A percentile compares a stretch with the other conserved stretches of the same genome.
phyloP scores from a whole-genome alignment of 2,329 filamentous ascomycete genomes.

The Calonectria montana region DNA sequence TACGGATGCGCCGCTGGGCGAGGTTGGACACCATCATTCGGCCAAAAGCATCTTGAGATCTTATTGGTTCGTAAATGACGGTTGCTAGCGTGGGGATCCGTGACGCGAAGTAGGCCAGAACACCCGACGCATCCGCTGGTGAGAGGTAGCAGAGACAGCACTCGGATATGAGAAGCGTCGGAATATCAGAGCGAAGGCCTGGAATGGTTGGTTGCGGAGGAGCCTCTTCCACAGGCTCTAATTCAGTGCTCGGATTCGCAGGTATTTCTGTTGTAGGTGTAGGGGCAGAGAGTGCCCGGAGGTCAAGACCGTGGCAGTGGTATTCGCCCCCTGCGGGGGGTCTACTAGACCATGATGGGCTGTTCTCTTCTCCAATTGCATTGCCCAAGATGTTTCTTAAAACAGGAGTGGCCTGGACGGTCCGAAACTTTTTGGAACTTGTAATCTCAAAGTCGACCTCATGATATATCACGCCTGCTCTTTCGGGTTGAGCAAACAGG shows the following conservation, averaged over 20 bases:
- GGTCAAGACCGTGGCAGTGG: slow-evolving; percentile 74
- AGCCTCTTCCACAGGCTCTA: slow-evolving; percentile 3
- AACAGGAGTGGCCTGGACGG: slow-evolving; percentile 59
- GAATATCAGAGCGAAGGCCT: slow-evolving; percentile 67
- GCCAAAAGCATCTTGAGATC: slow-evolving; percentile 87
- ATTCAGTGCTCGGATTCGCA: background rate
- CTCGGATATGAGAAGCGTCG: slow-evolving; percentile 91
- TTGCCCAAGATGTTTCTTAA: slow-evolving; percentile 54
- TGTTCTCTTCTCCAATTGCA: slow-evolving; percentile 42
- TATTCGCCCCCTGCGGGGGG: slow-evolving; percentile 57
- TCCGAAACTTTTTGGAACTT: slow-evolving; percentile 72
- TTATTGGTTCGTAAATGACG: slow-evolving; percentile 90
- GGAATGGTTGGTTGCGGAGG: slow-evolving; percentile 33
- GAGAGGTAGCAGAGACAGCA: slow-evolving; percentile 94
- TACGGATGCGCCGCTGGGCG: slow-evolving; percentile 80
- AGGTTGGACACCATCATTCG: slow-evolving; percentile 93
- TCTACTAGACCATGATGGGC: slow-evolving; percentile 59
- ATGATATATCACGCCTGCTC: slow-evolving; percentile 76
- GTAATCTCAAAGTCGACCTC: slow-evolving; percentile 90
- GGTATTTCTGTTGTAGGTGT: background rate
- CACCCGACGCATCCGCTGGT: slow-evolving; percentile 69
- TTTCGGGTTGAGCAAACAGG: slow-evolving; percentile 63
- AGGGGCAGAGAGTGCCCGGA: slow-evolving; percentile 66
- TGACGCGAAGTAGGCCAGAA: slow-evolving; percentile 73
- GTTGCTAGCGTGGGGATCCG: slow-evolving; percentile 64